Percentiles rank a stretch among this genome's conserved stretches.
Evolutionary conservation across 2,329 filamentous ascomycete genomes (phyloP).

Genomic region (Penicillium sp.): DNA sequence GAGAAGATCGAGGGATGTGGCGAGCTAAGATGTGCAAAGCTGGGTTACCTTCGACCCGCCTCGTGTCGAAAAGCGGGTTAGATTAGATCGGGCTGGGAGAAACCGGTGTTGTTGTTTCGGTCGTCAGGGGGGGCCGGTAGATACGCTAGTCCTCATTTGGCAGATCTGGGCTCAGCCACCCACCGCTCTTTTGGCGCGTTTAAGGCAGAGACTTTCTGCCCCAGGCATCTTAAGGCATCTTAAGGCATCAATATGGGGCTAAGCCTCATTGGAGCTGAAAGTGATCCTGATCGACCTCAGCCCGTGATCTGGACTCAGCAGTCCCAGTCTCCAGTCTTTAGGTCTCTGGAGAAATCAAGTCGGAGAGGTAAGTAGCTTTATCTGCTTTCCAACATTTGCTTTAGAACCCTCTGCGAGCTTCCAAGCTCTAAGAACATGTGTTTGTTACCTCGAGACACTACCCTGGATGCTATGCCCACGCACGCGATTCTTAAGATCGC

Average conservation of each 20-base stretch:
- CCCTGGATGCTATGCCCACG: constrained; percentile 36
- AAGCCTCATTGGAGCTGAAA: constrained; percentile 9
- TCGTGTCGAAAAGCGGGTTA: constrained; percentile 20
- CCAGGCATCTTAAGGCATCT: background rate
- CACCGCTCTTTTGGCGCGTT: constrained; percentile 10
- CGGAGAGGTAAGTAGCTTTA: constrained; percentile 4
- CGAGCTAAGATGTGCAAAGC: constrained; percentile 4
- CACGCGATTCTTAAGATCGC: constrained; percentile 28
- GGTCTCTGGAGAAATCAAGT: constrained; percentile 6
- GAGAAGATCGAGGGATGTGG: constrained; percentile 2
- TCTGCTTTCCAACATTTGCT: background rate
- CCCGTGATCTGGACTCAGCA: constrained; percentile 21
- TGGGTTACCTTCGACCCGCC: constrained; percentile 10
- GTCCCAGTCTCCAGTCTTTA: constrained; percentile 13
- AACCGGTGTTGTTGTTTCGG: constrained; percentile 24
- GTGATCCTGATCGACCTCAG: constrained; percentile 13
- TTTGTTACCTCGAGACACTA: constrained; percentile 10
- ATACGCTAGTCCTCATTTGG: constrained; percentile 11
- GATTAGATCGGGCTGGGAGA: constrained; percentile 23
- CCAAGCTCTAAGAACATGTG: constrained; percentile 2
- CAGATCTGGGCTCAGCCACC: constrained; percentile 4
- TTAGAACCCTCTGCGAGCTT: background rate
- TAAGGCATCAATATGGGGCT: background rate
- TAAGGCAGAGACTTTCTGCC: background rate
- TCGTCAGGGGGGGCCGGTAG: constrained; percentile 22